phyloP scores from a whole-genome alignment of 2,329 filamentous ascomycete species.

The Calonectria leucothoes region DNA sequence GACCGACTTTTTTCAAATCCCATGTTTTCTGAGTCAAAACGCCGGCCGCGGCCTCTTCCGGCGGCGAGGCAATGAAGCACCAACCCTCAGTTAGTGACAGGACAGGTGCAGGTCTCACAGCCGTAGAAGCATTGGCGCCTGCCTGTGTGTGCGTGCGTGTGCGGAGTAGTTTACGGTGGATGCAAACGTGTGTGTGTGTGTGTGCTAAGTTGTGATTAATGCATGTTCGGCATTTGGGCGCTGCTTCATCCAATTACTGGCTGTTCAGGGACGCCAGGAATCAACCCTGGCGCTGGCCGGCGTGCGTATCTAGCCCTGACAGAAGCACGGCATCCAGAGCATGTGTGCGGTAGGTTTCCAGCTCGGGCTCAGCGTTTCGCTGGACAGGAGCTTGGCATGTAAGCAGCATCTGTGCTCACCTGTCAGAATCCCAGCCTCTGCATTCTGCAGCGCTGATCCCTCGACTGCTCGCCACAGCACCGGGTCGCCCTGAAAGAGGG shows the following conservation, averaged over 20 bases:
- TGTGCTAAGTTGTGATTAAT: slow-evolving; percentile 8
- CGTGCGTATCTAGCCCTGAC: neutral
- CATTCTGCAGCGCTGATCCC: neutral
- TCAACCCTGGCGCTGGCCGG: neutral
- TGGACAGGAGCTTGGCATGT: neutral
- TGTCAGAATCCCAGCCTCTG: neutral
- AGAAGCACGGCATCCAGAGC: neutral
- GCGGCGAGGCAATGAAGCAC: neutral
- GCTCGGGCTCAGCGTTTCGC: neutral
- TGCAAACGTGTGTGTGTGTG: neutral
- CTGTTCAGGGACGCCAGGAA: neutral
- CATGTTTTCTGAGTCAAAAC: neutral
- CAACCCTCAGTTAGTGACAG: neutral
- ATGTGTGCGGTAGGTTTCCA: neutral
- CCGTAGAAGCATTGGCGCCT: neutral
- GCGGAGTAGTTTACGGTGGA: neutral
- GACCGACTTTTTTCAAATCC: neutral
- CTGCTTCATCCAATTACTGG: neutral
- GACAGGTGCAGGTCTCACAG: neutral
- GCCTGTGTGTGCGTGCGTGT: neutral
- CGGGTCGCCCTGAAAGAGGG: neutral
- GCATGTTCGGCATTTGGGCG: slow-evolving; percentile 4
- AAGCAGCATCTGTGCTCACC: neutral
- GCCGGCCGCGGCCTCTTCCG: neutral
- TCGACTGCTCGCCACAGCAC: neutral